Evolutionary conservation across 768 basidiomycete species (phyloP).

Genomic region (Suillus americanus): DNA sequence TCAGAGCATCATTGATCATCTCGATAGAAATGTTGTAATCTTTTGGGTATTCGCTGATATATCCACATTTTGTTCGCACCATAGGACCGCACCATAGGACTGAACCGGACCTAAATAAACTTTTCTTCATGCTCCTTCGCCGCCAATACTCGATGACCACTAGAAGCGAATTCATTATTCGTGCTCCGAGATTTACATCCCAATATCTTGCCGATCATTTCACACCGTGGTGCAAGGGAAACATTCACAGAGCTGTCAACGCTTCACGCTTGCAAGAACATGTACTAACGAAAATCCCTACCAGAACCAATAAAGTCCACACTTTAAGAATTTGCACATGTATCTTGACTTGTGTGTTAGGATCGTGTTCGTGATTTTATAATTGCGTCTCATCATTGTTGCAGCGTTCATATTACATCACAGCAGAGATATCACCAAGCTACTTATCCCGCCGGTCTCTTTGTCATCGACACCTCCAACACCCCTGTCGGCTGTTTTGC

Average conservation of each 20-base stretch:
- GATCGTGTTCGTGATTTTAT: neutral
- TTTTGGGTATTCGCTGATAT: neutral
- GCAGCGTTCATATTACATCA: conserved; percentile 67
- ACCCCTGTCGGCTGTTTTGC: conserved; percentile 71
- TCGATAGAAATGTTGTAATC: conserved; percentile 15
- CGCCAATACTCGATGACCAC: neutral
- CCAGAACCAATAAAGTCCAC: neutral
- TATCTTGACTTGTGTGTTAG: conserved; percentile 38
- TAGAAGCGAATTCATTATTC: neutral
- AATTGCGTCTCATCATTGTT: conserved; percentile 2
- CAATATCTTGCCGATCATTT: neutral
- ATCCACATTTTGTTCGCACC: neutral
- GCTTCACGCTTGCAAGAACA: neutral
- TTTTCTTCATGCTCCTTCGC: neutral
- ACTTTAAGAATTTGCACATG: neutral
- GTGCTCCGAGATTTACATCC: neutral
- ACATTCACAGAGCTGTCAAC: neutral
- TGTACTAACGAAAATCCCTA: neutral
- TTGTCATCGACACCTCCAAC: conserved; percentile 66
- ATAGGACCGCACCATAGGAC: no score
- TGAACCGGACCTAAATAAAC: neutral
- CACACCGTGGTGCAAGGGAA: neutral
- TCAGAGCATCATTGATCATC: conserved; percentile 38
- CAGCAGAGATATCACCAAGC: conserved; percentile 53
- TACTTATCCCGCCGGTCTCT: conserved; percentile 51